Evolutionary conservation across 202 grass and related monocot genomes (phyloP).

Genomic region (Carex sylvatica): DNA sequence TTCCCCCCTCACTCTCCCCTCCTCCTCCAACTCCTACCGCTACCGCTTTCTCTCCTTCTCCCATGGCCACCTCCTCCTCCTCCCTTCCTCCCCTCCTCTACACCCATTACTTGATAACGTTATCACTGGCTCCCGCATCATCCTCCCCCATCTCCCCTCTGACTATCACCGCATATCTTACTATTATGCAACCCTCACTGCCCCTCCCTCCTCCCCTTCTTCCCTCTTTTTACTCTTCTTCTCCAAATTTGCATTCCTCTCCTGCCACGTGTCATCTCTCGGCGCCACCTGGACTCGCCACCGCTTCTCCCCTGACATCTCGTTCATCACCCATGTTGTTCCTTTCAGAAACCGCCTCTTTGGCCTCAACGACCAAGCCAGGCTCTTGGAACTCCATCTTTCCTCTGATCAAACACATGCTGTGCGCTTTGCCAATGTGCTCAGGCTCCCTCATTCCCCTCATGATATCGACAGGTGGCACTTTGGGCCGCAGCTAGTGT

Average conservation of each 20-base stretch:
- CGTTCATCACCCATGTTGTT: background rate
- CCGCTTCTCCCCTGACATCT: background rate
- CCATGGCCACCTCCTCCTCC: background rate
- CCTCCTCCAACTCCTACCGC: background rate
- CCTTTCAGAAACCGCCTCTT: constrained; percentile 11
- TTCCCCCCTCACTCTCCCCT: background rate
- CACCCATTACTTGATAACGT: background rate
- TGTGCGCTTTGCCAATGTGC: background rate
- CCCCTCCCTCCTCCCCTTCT: constrained; percentile 6
- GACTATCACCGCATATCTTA: background rate
- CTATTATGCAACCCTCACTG: constrained; percentile 18
- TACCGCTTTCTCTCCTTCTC: background rate
- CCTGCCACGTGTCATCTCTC: background rate
- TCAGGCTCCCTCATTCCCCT: background rate
- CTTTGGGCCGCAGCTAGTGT: constrained; percentile 14
- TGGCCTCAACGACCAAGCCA: background rate
- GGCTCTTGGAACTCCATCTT: constrained; percentile 14
- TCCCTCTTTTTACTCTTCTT: constrained; percentile 16
- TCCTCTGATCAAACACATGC: background rate
- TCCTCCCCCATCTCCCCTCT: background rate
- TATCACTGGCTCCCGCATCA: background rate
- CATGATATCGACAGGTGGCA: constrained; percentile 7
- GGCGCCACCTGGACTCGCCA: constrained; percentile 6
- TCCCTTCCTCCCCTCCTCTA: background rate
- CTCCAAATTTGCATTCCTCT: constrained; percentile 22